phyloP scores from a whole-genome alignment of 208 protist species.

The Polymyxa betae region DNA sequence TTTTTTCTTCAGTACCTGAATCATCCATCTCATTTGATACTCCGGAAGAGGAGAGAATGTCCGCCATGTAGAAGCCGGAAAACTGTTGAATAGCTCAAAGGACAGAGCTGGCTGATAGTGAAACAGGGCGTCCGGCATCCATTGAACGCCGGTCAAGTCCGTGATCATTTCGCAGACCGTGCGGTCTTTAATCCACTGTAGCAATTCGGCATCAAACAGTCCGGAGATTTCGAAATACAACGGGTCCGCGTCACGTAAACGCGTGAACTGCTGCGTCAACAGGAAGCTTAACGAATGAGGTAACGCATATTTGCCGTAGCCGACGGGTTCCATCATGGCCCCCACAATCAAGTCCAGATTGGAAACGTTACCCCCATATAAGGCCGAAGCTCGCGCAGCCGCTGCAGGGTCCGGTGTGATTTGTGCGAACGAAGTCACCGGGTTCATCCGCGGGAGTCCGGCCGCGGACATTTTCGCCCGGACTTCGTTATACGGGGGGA shows the following conservation, averaged over 20 bases:
- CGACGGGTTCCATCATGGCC: background rate
- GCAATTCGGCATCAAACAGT: background rate
- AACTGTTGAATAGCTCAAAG: background rate
- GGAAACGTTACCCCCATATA: no score
- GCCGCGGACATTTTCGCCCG: background rate
- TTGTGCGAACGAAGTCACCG: background rate
- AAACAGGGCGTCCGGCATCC: background rate
- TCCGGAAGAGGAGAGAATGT: conserved; percentile 26
- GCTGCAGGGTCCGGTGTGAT: no score
- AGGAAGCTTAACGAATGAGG: background rate
- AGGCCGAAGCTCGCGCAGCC: no score
- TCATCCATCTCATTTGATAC: conserved; percentile 6
- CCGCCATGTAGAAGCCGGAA: background rate
- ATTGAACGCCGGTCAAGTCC: background rate
- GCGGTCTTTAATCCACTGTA: background rate
- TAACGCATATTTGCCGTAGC: background rate
- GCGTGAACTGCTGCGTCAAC: background rate
- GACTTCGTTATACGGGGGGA: background rate
- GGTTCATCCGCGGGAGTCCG: background rate
- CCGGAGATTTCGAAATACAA: background rate
- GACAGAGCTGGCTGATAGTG: background rate
- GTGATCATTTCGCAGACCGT: background rate
- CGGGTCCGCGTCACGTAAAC: background rate
- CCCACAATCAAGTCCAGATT: conserved; percentile 1
- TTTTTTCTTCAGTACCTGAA: no score